A percentile compares a stretch with the other conserved stretches of the same genome.
These are phyloP conservation scores for Anisodus tanguticus DNA, from an alignment of 257 asterid species.

Conservation along the genomic window DNA sequence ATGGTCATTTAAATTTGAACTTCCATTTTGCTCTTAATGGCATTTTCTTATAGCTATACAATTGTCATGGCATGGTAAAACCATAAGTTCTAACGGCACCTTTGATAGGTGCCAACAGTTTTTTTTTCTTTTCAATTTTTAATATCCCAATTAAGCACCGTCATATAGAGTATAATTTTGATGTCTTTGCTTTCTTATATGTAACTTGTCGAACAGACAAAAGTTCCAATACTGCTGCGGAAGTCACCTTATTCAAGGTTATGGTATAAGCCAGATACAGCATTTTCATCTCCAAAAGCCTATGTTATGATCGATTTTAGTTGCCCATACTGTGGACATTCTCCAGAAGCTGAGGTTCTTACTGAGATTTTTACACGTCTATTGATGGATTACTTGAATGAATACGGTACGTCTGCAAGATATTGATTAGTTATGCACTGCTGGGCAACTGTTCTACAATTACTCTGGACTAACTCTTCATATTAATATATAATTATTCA, in stretches of 20 bases:
- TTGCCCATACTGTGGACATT: slow-evolving; percentile 83
- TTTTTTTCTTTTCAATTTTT: not conserved
- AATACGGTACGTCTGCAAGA: slow-evolving; percentile 68
- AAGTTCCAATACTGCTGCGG: slow-evolving; percentile 70
- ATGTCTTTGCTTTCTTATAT: slow-evolving; percentile 37
- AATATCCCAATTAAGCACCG: not conserved
- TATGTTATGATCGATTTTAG: slow-evolving; percentile 80
- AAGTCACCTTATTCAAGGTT: slow-evolving; percentile 80
- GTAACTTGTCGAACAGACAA: slow-evolving; percentile 56
- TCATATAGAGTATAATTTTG: not conserved
- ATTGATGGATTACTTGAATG: slow-evolving; percentile 94
- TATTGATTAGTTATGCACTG: not conserved
- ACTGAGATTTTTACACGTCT: slow-evolving; percentile 83
- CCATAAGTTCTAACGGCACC: slow-evolving; percentile 3
- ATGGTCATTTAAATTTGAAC: not conserved
- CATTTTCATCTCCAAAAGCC: slow-evolving; percentile 89
- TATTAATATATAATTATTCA: not conserved
- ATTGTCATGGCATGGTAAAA: not conserved
- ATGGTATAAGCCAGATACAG: slow-evolving; percentile 94
- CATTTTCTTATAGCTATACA: slow-evolving; percentile 27
- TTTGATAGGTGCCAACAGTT: not conserved
- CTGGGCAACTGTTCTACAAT: not conserved
- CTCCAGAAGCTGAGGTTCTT: slow-evolving; percentile 86
- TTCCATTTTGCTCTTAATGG: not conserved
- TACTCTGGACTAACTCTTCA: not conserved